Percentiles rank a stretch among this genome's conserved stretches.
These are phyloP conservation scores for Alisma plantagoaquatica DNA, from an alignment of 106 monocot genomes.

Conservation along the genomic window DNA sequence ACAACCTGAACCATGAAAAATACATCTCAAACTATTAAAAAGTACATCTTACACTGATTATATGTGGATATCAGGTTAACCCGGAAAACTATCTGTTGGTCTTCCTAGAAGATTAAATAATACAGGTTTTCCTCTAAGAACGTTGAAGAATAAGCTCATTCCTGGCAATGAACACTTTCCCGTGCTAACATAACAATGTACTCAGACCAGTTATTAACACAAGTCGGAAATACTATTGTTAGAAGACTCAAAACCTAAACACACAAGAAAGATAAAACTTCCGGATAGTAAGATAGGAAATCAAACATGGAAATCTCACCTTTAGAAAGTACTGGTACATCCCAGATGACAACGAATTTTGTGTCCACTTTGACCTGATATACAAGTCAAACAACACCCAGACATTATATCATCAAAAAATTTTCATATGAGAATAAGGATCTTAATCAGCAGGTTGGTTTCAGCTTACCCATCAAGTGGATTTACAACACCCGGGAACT, in stretches of 20 bases:
- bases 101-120: neutral
- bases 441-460: neutral
- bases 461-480: constrained; percentile 94
- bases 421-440: neutral
- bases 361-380: constrained; percentile 71
- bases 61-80: neutral
- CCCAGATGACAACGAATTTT: constrained; percentile 42
- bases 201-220: neutral
- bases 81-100: neutral
- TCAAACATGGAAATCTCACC: constrained; percentile 48
- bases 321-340: constrained; percentile 94
- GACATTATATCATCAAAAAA: neutral
- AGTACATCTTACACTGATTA: neutral
- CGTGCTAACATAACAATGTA: neutral
- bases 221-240: neutral
- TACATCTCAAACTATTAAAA: neutral
- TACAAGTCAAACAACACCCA: too few species aligned
- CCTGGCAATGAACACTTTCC: neutral
- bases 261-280: too few species aligned
- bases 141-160: neutral
- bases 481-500: constrained; percentile 93
- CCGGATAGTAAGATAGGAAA: too few species aligned
- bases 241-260: neutral
- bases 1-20: constrained; percentile 82
- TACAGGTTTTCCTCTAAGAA: neutral